Conservation (phyloP, 108 stramenopile genomes). For the Nitzschia sp. region DNA sequence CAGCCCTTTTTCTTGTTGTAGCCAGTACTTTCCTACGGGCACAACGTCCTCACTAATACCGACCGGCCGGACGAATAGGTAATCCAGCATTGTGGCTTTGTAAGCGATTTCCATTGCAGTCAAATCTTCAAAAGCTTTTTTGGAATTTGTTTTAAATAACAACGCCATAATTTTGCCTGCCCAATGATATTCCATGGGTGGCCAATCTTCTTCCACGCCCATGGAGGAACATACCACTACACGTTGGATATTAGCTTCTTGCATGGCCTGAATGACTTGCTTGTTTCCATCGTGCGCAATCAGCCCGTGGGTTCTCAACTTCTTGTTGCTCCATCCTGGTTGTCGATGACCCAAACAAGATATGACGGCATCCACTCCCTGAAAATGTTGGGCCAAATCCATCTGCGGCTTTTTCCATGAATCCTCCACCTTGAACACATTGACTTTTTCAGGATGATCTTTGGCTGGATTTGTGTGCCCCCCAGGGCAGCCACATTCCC, state of each 20-base stretch:
- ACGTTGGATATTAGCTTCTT: conserved; percentile 34
- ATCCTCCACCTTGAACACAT: conserved; percentile 16
- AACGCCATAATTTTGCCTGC: conserved; percentile 44
- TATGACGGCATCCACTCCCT: conserved; percentile 59
- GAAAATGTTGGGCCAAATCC: conserved; percentile 15
- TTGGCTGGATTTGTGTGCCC: conserved; percentile 34
- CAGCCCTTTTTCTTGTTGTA: conserved; percentile 53
- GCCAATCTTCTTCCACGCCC: conserved; percentile 56
- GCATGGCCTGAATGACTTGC: conserved; percentile 62
- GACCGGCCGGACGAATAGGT: conserved; percentile 69
- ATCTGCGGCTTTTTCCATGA: conserved; percentile 8
- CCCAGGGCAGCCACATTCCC: conserved; percentile 65
- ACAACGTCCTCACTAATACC: conserved; percentile 56
- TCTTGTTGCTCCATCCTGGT: conserved; percentile 39
- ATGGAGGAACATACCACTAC: conserved; percentile 56
- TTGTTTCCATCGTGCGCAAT: conserved; percentile 50
- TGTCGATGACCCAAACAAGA: conserved; percentile 79
- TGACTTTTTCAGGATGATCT: conserved; percentile 7
- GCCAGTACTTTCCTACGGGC: conserved; percentile 45
- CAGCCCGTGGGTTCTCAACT: conserved; percentile 7
- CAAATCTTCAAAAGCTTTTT: conserved; percentile 57
- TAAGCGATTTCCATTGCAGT: conserved; percentile 44
- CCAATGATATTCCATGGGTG: conserved; percentile 52
- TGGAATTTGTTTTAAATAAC: conserved; percentile 45
- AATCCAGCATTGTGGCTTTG: conserved; percentile 39